Conservation (phyloP, 345 rosid genomes). For the Arabidopsis thaliana region DNA sequence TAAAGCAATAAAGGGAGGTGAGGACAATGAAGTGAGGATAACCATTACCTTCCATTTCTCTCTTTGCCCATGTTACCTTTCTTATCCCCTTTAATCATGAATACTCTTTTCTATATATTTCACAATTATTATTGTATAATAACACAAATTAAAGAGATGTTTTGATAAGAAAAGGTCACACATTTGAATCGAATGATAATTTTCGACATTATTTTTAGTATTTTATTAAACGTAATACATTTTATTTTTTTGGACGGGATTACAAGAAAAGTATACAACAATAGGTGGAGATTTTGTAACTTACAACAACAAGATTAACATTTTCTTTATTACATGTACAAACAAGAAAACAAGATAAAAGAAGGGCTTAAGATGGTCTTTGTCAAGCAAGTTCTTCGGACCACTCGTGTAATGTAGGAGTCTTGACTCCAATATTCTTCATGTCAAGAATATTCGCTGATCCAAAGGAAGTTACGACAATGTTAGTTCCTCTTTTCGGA, state of each 20-base stretch:
- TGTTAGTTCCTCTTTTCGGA: conserved; percentile 11
- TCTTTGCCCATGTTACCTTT: conserved; percentile 41
- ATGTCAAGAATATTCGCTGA: conserved; percentile 83
- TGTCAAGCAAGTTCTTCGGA: conserved; percentile 36
- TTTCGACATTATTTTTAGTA: not conserved
- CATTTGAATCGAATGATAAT: not conserved
- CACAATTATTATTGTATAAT: conserved; percentile 10
- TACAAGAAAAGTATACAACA: not conserved
- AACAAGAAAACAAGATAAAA: not conserved
- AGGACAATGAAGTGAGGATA: conserved; percentile 43
- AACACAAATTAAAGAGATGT: not conserved
- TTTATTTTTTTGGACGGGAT: not conserved
- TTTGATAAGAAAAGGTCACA: not conserved
- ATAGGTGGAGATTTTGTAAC: not conserved
- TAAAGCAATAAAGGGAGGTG: conserved; percentile 38
- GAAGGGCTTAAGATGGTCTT: conserved; percentile 4
- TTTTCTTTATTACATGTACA: not conserved
- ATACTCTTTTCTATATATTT: not conserved
- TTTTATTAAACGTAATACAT: not conserved
- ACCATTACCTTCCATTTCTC: conserved; percentile 37
- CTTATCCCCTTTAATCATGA: conserved; percentile 19
- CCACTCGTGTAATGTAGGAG: conserved; percentile 72
- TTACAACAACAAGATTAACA: not conserved
- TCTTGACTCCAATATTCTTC: conserved; percentile 70
- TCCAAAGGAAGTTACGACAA: conserved; percentile 40